A percentile compares a stretch with the other conserved stretches of the same genome.
phyloP scores from a whole-genome alignment of 208 protist genomes.

The Trypanosoma conorhini region DNA sequence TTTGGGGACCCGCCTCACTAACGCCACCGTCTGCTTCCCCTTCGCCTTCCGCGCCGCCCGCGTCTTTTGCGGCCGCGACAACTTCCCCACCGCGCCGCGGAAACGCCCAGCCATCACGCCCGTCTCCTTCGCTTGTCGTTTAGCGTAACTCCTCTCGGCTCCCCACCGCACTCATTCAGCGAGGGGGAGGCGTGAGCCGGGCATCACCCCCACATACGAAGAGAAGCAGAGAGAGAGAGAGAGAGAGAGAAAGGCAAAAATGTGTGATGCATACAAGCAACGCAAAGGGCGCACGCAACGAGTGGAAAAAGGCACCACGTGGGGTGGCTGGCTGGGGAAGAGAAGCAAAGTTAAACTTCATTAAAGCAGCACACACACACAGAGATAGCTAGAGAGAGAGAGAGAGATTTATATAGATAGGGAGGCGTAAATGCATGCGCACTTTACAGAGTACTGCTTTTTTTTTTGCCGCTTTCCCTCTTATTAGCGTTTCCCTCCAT shows the following conservation, averaged over 20 bases:
- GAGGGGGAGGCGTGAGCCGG: too few relatives aligned
- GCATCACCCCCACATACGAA: not conserved
- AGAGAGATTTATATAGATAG: not conserved
- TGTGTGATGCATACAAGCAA: not conserved
- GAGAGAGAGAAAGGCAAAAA: not conserved
- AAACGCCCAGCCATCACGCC: slow-evolving; percentile 75
- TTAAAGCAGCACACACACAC: not conserved
- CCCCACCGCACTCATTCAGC: too few relatives aligned
- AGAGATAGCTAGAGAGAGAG: not conserved
- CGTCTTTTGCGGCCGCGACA: slow-evolving; percentile 63
- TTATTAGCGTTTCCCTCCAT: not conserved
- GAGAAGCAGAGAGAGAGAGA: not conserved
- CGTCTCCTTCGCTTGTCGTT: not conserved
- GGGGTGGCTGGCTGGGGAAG: not conserved
- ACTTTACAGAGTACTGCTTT: not conserved
- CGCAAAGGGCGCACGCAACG: not conserved
- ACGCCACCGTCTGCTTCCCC: slow-evolving; percentile 47
- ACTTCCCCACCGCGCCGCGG: slow-evolving; percentile 69
- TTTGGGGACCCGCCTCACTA: slow-evolving; percentile 82
- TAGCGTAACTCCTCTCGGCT: not conserved
- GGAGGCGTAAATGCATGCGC: not conserved
- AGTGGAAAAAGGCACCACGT: not conserved
- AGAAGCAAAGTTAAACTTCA: not conserved
- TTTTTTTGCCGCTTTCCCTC: not conserved
- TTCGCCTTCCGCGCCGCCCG: slow-evolving; percentile 47